Evolutionary conservation across 345 rosid genomes (phyloP).

Genomic region (Pseudoturritis turrita): DNA sequence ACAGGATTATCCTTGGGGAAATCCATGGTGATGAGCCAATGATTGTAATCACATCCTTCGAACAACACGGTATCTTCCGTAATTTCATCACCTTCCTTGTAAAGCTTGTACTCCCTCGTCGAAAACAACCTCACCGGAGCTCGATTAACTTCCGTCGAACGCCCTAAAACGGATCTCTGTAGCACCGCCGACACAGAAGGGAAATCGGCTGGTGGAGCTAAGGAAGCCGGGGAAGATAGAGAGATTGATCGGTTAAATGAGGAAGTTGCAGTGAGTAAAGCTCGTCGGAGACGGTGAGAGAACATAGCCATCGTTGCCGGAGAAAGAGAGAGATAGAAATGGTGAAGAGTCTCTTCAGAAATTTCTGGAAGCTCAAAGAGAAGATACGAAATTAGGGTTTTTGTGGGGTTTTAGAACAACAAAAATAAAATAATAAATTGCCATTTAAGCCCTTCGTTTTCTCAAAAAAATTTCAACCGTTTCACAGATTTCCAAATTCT

Average conservation of each 20-base stretch:
- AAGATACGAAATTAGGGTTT: conserved; percentile 22
- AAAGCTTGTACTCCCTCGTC: conserved; percentile 33
- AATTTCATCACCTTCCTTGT: conserved; percentile 68
- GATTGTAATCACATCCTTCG: conserved; percentile 86
- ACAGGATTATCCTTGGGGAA: conserved; percentile 57
- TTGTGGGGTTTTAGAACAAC: conserved; percentile 1
- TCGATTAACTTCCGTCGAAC: conserved; percentile 25
- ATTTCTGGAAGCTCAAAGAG: conserved; percentile 14
- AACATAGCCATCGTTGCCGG: conserved; percentile 39
- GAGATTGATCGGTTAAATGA: conserved; percentile 31
- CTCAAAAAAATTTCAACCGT: not conserved
- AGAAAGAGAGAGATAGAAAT: not conserved
- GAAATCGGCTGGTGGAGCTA: not conserved
- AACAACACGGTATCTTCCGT: conserved; percentile 67
- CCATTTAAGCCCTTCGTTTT: not conserved
- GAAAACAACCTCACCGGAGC: conserved; percentile 27
- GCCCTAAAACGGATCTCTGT: conserved; percentile 24
- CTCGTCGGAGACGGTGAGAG: conserved; percentile 56
- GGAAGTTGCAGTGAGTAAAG: conserved; percentile 30
- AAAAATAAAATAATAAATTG: not conserved
- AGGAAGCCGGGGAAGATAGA: conserved; percentile 8
- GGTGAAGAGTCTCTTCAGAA: not conserved
- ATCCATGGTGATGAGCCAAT: conserved; percentile 88
- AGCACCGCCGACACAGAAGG: not conserved
- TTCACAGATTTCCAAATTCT: not conserved